Conservation (phyloP, 2,329 filamentous ascomycete species). For the Sarocladium kiliense region DNA sequence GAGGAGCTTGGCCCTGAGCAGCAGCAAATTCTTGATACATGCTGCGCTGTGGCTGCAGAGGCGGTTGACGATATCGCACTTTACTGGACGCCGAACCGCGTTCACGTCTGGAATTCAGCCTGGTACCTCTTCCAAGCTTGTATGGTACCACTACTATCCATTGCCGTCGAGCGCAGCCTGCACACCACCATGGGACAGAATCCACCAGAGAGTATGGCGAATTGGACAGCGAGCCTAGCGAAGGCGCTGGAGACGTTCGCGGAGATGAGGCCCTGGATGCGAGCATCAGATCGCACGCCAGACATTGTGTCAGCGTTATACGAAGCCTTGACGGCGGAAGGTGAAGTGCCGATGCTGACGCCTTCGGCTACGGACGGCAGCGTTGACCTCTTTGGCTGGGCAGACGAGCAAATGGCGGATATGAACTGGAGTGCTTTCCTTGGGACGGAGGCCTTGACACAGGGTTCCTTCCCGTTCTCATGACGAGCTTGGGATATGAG, state of each 20-base stretch:
- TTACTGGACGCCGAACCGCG: constrained; percentile 25
- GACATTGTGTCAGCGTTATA: constrained; percentile 22
- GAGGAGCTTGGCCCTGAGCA: constrained; percentile 16
- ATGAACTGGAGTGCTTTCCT: constrained; percentile 22
- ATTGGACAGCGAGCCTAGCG: constrained; percentile 18
- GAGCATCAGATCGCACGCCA: constrained; percentile 19
- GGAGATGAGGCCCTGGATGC: constrained; percentile 24
- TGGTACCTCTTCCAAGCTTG: constrained; percentile 29
- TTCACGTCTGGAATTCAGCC: constrained; percentile 25
- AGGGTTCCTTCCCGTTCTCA: constrained; percentile 12
- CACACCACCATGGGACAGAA: neutral
- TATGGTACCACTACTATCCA: constrained; percentile 23
- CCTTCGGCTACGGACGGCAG: constrained; percentile 20
- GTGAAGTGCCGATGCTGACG: constrained; percentile 16
- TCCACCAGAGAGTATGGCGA: constrained; percentile 10
- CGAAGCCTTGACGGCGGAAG: constrained; percentile 18
- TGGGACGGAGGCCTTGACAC: constrained; percentile 15
- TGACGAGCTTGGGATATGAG: constrained; percentile 9
- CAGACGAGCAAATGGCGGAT: constrained; percentile 21
- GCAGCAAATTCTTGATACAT: constrained; percentile 17
- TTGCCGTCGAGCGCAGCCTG: constrained; percentile 21
- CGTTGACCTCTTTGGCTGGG: constrained; percentile 21
- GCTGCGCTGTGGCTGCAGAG: constrained; percentile 21
- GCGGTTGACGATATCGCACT: constrained; percentile 25
- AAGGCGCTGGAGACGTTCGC: constrained; percentile 20